phyloP scores from a whole-genome alignment of 2,329 filamentous ascomycete genomes.

The Pseudogymnoascus sp. region DNA sequence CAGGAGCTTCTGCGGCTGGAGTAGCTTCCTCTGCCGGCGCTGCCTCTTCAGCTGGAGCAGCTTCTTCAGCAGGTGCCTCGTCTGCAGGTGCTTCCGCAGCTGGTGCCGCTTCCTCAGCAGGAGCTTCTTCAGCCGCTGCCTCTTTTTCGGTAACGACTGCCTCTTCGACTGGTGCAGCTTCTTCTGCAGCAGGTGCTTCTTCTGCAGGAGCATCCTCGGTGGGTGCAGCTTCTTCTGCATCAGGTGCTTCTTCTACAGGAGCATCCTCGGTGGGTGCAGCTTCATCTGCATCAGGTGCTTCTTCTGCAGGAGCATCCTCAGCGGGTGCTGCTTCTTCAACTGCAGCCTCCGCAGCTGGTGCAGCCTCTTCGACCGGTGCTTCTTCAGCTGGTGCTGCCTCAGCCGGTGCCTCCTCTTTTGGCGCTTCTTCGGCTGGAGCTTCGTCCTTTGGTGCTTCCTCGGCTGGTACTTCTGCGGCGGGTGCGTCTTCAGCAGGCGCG shows the following conservation, averaged over 20 bases:
- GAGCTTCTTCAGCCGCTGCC: background rate
- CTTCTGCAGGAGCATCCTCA: constrained; percentile 11
- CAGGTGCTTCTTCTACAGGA: background rate
- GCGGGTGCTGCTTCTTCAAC: background rate
- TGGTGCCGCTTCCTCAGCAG: background rate
- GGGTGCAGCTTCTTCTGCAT: background rate
- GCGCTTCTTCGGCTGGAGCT: background rate
- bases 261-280: background rate
- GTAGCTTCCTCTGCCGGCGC: background rate
- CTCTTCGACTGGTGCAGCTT: background rate
- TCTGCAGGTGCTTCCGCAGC: background rate
- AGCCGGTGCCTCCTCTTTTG: background rate
- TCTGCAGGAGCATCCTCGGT: constrained; percentile 12
- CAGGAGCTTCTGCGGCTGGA: constrained; percentile 10
- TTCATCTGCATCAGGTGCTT: background rate
- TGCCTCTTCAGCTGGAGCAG: background rate
- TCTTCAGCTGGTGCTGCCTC: constrained; percentile 2
- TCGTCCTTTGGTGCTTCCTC: background rate
- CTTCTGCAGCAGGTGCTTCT: background rate
- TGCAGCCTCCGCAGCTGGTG: background rate
- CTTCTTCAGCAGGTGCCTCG: background rate
- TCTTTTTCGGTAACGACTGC: background rate
- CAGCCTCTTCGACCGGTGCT: background rate
- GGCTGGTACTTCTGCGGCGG: background rate
- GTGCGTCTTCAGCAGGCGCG: background rate